A percentile compares a stretch with the other conserved stretches of the same genome.
Conservation (phyloP, 2,329 filamentous ascomycete species). For the Cadophora sp. region DNA sequence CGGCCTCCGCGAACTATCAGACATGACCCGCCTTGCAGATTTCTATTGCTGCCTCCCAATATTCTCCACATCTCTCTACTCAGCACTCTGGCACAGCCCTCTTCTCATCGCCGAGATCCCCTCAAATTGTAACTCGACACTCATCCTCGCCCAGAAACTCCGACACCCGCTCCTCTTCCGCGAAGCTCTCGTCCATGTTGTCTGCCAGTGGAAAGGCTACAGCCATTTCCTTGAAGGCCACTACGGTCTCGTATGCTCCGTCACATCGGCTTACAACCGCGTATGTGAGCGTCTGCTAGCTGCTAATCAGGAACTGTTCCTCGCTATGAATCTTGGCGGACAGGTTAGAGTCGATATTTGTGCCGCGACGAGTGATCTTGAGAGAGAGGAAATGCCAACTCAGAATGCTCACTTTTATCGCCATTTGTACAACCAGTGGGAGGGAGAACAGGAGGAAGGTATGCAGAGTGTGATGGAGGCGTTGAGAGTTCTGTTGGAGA, state of each 20-base stretch:
- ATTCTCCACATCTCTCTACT: conserved; percentile 21
- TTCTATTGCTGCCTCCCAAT: conserved; percentile 28
- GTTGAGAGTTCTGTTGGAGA: conserved; percentile 18
- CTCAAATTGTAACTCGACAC: conserved; percentile 17
- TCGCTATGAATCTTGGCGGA: neutral
- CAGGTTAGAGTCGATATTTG: conserved; percentile 7
- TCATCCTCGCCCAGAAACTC: conserved; percentile 24
- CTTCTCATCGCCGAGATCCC: conserved; percentile 17
- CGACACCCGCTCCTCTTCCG: conserved; percentile 28
- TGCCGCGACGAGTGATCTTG: conserved; percentile 8
- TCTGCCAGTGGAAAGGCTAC: conserved; percentile 22
- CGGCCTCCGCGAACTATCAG: neutral
- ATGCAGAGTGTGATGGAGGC: conserved; percentile 11
- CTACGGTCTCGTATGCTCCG: conserved; percentile 18
- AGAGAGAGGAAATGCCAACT: conserved; percentile 10
- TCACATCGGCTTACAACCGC: conserved; percentile 15
- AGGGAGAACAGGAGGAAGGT: neutral
- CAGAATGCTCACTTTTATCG: conserved; percentile 22
- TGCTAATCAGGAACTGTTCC: conserved; percentile 23
- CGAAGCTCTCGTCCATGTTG: conserved; percentile 29
- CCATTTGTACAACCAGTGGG: conserved; percentile 17
- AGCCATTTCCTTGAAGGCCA: conserved; percentile 14
- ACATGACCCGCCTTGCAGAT: conserved; percentile 24
- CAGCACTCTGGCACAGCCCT: conserved; percentile 17
- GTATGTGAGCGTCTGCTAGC: conserved; percentile 21